These are phyloP conservation scores for Metschnikowia cerradonensis DNA, from an alignment of 805 yeast genomes.

Conservation along the genomic window DNA sequence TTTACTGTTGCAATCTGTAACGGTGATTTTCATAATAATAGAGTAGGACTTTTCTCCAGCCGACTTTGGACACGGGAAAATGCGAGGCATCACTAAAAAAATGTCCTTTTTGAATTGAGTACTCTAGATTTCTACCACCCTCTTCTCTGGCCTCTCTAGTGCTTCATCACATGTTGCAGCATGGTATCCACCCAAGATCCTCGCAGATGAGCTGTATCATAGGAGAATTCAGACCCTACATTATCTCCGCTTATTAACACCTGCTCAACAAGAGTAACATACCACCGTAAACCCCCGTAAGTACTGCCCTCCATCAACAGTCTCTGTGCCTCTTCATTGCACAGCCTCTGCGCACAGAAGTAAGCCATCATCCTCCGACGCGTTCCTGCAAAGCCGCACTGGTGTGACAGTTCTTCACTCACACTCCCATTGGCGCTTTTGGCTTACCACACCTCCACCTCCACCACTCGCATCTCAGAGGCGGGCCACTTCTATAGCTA, in stretches of 20 bases:
- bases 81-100: no score
- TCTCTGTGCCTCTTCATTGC: neutral
- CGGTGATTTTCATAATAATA: no score
- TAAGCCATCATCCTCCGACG: neutral
- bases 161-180: neutral
- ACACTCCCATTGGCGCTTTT: neutral
- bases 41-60: no score
- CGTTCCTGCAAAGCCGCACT: slow-evolving; percentile 3
- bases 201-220: neutral
- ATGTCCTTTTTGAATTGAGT: no score
- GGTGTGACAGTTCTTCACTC: neutral
- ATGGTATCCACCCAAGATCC: neutral
- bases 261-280: neutral
- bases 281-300: neutral
- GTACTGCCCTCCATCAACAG: neutral
- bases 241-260: neutral
- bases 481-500: neutral
- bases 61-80: no score
- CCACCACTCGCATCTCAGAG: neutral
- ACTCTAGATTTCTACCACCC: no score
- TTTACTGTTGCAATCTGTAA: no score
- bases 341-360: neutral
- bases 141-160: no score
- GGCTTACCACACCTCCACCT: neutral
- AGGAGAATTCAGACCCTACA: neutral